A percentile compares a stretch with the other conserved stretches of the same genome.
These are phyloP conservation scores for Citrus glauca DNA, from an alignment of 345 rosid genomes.

Conservation along the genomic window DNA sequence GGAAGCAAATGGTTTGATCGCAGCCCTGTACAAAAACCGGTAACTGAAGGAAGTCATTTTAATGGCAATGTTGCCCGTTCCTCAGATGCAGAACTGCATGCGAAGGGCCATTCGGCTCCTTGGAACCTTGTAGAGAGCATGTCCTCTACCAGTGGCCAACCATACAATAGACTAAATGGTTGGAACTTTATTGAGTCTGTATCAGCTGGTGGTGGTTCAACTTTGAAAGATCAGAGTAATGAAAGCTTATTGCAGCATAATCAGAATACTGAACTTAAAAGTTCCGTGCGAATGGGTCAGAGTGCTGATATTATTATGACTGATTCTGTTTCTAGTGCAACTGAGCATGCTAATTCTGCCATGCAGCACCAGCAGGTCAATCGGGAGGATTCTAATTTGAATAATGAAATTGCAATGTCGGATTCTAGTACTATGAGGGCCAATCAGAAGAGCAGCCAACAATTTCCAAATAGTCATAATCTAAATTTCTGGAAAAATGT, in stretches of 20 bases:
- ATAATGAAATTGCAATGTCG: conserved; percentile 26
- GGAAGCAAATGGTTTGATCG: conserved; percentile 42
- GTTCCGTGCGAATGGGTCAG: conserved; percentile 17
- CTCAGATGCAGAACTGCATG: conserved; percentile 32
- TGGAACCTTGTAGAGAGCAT: conserved; percentile 32
- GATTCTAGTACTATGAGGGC: conserved; percentile 32
- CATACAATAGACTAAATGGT: conserved; percentile 34
- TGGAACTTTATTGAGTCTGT: conserved; percentile 42
- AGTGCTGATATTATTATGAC: conserved; percentile 35
- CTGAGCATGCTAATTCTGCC: conserved; percentile 34
- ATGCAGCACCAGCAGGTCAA: conserved; percentile 32
- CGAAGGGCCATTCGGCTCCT: conserved; percentile 28
- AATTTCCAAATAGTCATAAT: conserved; percentile 25
- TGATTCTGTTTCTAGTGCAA: conserved; percentile 37
- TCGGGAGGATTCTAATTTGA: conserved; percentile 36
- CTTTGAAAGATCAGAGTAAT: conserved; percentile 27
- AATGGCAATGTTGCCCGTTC: conserved; percentile 36
- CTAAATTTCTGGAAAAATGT: conserved; percentile 46
- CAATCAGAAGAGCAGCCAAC: conserved; percentile 36
- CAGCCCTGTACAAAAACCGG: conserved; percentile 39
- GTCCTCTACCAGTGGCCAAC: conserved; percentile 31
- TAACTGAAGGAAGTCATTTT: conserved; percentile 37
- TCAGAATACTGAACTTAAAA: conserved; percentile 20
- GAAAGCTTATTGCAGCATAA: conserved; percentile 33
- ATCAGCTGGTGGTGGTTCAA: conserved; percentile 14